Percentiles rank a stretch among this genome's conserved stretches.
These are phyloP conservation scores for Aspergillus olivimuriae DNA, from an alignment of 495 filamentous ascomycete genomes.

Conservation along the genomic window DNA sequence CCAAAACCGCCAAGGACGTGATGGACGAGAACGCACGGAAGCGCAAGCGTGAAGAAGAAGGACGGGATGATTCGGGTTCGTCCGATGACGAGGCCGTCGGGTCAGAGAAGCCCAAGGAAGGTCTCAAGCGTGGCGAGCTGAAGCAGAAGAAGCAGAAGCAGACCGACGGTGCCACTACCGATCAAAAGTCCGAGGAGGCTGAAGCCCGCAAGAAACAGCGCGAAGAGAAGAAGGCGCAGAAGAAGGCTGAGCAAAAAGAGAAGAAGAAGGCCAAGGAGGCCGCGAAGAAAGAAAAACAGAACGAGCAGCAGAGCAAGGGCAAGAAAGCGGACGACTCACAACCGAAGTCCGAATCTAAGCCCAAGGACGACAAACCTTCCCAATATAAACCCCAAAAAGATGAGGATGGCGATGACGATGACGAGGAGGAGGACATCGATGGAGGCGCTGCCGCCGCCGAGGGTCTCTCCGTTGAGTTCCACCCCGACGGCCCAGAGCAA, in stretches of 20 bases:
- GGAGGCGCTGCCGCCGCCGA: constrained; percentile 34
- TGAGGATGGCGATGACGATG: constrained; percentile 14
- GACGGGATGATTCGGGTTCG: constrained; percentile 20
- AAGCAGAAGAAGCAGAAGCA: constrained; percentile 27
- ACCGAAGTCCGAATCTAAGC: constrained; percentile 7
- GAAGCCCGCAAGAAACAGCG: constrained; percentile 37
- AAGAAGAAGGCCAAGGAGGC: constrained; percentile 41
- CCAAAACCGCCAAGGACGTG: constrained; percentile 75
- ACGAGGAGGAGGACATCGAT: constrained; percentile 28
- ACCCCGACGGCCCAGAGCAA: constrained; percentile 34
- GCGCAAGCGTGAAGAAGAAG: constrained; percentile 56
- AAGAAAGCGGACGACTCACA: constrained; percentile 12
- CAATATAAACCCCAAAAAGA: constrained; percentile 27
- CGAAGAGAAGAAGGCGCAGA: constrained; percentile 44
- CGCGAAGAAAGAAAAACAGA: constrained; percentile 40
- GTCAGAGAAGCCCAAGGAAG: constrained; percentile 37
- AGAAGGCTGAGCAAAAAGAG: constrained; percentile 44
- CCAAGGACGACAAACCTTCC: constrained; percentile 14
- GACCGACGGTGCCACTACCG: constrained; percentile 10
- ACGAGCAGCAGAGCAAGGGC: constrained; percentile 30
- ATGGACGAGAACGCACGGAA: constrained; percentile 75
- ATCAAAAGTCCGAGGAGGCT: constrained; percentile 33
- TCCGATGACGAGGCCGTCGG: constrained; percentile 40
- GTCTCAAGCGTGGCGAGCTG: constrained; percentile 29
- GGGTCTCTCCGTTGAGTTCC: constrained; percentile 35